Conservation (phyloP, 116 monocot species). For the Posidonia oceanica region DNA sequence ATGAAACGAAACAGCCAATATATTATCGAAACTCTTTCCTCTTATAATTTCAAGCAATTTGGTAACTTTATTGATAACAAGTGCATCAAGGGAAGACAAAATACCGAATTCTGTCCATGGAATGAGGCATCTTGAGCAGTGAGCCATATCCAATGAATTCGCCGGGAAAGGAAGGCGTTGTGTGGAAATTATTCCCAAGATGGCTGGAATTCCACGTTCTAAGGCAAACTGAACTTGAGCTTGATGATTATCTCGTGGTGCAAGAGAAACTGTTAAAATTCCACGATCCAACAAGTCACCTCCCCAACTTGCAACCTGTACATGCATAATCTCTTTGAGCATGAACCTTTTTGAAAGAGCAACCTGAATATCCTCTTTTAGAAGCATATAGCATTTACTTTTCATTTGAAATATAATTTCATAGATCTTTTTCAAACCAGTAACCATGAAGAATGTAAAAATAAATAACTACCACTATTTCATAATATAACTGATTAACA, state of each 20-base stretch:
- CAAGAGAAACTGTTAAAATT: conserved; percentile 82
- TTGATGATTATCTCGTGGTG: conserved; percentile 94
- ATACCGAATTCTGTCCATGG: conserved; percentile 89
- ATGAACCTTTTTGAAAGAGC: no score
- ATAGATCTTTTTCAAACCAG: no score
- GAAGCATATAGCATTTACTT: no score
- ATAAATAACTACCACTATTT: no score
- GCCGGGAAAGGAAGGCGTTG: conserved; percentile 88
- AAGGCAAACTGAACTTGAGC: conserved; percentile 98
- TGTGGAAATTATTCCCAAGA: conserved; percentile 82
- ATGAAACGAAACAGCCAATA: no score
- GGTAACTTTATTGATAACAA: no score
- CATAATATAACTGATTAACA: no score
- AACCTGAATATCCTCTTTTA: no score
- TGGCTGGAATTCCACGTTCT: conserved; percentile 91
- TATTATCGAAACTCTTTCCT: no score
- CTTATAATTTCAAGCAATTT: neutral
- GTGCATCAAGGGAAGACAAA: neutral
- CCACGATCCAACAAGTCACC: conserved; percentile 80
- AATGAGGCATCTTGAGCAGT: conserved; percentile 91
- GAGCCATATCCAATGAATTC: conserved; percentile 84
- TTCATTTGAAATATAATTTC: no score
- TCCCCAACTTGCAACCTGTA: conserved; percentile 95
- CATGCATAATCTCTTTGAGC: neutral
- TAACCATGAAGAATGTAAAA: no score